Evolutionary conservation across 192 early-diverging fungal species (phyloP).

Genomic region (Cetraspora pellucida): DNA sequence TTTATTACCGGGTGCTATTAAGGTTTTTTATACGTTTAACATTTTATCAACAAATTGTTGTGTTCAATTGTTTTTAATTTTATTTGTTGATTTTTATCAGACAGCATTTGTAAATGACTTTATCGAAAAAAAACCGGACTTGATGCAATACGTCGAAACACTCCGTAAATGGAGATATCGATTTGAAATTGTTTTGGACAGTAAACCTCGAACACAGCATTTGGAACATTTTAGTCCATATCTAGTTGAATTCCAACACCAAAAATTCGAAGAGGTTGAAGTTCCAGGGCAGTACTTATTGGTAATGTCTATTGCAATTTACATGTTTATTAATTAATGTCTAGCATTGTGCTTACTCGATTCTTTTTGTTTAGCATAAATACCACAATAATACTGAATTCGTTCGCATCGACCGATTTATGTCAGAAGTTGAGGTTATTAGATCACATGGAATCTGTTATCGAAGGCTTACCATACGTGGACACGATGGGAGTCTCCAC

Average conservation of each 20-base stretch:
- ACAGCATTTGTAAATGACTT: constrained; percentile 91
- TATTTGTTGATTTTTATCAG: constrained; percentile 34
- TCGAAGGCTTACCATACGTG: constrained; percentile 83
- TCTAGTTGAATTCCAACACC: constrained; percentile 97
- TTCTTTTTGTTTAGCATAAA: constrained; percentile 37
- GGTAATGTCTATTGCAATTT: constrained; percentile 46
- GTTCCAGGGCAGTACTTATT: constrained; percentile 96
- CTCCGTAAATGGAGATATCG: constrained; percentile 94
- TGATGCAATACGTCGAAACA: constrained; percentile 80
- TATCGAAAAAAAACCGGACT: constrained; percentile 82
- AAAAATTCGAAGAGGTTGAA: constrained; percentile 99
- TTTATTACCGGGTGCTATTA: constrained; percentile 75
- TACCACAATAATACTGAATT: constrained; percentile 86
- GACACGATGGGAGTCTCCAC: constrained; percentile 86
- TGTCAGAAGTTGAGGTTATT: constrained; percentile 86
- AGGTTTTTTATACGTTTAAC: constrained; percentile 42
- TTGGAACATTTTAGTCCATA: constrained; percentile 89
- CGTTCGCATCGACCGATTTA: constrained; percentile 92
- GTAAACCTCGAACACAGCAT: constrained; percentile 78
- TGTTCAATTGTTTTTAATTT: neutral
- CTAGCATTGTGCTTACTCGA: too few species aligned
- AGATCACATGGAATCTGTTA: constrained; percentile 74
- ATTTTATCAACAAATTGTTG: neutral
- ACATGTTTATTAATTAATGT: neutral
- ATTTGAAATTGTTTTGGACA: constrained; percentile 83